Percentiles rank a stretch among this genome's conserved stretches.
Conservation (phyloP, 2,329 filamentous ascomycete species). For the Colletotrichum limetticola region DNA sequence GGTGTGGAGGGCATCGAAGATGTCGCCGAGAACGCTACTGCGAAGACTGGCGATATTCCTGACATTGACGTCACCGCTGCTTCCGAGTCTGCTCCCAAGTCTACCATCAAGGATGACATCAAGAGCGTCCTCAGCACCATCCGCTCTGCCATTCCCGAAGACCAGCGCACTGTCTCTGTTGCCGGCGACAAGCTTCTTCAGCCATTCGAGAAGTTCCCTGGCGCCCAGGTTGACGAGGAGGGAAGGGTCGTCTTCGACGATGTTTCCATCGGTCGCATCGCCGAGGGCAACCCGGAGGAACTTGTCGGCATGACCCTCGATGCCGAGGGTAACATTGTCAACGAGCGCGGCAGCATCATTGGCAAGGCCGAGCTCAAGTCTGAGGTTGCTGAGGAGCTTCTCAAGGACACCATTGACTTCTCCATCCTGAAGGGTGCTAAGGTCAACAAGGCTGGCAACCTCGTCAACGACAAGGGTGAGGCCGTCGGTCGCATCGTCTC, state of each 20-base stretch:
- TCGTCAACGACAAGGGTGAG: slow-evolving; percentile 63
- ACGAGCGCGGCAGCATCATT: slow-evolving; percentile 48
- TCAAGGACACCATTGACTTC: slow-evolving; percentile 51
- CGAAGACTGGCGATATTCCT: slow-evolving; percentile 14
- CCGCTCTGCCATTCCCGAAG: slow-evolving; percentile 22
- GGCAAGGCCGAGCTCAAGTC: slow-evolving; percentile 47
- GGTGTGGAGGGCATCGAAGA: not conserved
- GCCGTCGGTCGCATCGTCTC: slow-evolving; percentile 71
- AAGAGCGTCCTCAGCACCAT: slow-evolving; percentile 26
- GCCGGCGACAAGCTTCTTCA: slow-evolving; percentile 33
- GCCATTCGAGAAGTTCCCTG: slow-evolving; percentile 50
- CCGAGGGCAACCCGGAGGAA: slow-evolving; percentile 49
- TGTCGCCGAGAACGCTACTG: not conserved
- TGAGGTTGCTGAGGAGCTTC: slow-evolving; percentile 43
- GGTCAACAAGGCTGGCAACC: slow-evolving; percentile 69
- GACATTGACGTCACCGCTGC: slow-evolving; percentile 2
- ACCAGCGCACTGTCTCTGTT: slow-evolving; percentile 29
- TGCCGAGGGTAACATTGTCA: slow-evolving; percentile 48
- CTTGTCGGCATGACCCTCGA: slow-evolving; percentile 49
- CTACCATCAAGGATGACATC: slow-evolving; percentile 23
- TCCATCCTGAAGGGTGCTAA: slow-evolving; percentile 62
- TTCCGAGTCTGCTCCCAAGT: slow-evolving; percentile 17
- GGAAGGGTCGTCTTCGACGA: slow-evolving; percentile 50
- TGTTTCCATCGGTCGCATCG: slow-evolving; percentile 49
- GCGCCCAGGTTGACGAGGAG: slow-evolving; percentile 47